Percentiles rank a stretch among this genome's conserved stretches.
phyloP scores from a whole-genome alignment of 805 yeast species.

The Clavispora santaluciae region DNA sequence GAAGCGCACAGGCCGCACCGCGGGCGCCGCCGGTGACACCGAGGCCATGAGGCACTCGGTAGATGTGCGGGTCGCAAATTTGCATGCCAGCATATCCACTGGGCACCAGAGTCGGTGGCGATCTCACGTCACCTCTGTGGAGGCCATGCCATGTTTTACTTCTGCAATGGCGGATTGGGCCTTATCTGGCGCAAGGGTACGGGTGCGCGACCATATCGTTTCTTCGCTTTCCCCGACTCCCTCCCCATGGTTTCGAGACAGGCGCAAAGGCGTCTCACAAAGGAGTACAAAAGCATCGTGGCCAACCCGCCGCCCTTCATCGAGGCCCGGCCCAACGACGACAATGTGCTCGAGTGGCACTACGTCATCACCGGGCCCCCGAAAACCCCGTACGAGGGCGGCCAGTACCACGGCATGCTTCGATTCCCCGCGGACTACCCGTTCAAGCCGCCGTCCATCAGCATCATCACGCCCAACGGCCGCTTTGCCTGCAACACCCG shows the following conservation, averaged over 20 bases:
- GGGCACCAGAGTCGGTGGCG: constrained; percentile 24
- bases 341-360: constrained; percentile 90
- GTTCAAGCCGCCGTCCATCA: constrained; percentile 84
- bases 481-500: constrained; percentile 77
- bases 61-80: constrained; percentile 32
- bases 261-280: constrained; percentile 51
- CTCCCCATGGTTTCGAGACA: constrained; percentile 34
- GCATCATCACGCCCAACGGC: constrained; percentile 88
- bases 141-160: no score
- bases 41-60: constrained; percentile 14
- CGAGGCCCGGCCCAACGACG: constrained; percentile 79
- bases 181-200: neutral
- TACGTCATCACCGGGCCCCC: constrained; percentile 91
- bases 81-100: constrained; percentile 36
- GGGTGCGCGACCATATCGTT: neutral
- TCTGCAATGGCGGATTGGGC: constrained; percentile 29
- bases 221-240: neutral
- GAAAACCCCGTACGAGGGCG: constrained; percentile 77
- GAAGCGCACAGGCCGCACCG: no score
- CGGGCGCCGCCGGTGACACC: no score
- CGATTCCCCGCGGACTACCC: constrained; percentile 84
- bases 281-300: constrained; percentile 74
- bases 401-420: constrained; percentile 87
- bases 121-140: constrained; percentile 30
- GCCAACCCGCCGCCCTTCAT: constrained; percentile 83